Percentiles rank a stretch among this genome's conserved stretches.
These are phyloP conservation scores for Colletotrichum gigasporum DNA, from an alignment of 2,329 filamentous ascomycete genomes.

Conservation along the genomic window DNA sequence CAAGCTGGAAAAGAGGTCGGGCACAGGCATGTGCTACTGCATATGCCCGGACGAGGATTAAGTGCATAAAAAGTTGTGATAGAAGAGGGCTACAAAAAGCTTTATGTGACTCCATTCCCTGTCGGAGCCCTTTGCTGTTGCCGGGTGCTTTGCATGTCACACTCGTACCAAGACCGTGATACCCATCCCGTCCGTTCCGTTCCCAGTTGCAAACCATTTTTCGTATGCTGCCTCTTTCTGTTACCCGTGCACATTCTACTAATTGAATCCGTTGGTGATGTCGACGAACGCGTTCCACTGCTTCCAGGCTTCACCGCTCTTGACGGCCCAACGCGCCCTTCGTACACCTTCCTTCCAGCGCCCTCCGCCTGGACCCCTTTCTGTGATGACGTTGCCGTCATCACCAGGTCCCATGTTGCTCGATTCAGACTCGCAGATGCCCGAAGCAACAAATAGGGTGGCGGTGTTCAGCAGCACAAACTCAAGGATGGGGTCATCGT, in stretches of 20 bases:
- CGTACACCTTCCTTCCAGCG: constrained; percentile 96
- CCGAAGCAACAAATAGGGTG: constrained; percentile 84
- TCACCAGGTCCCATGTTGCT: constrained; percentile 84
- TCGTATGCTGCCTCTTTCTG: background rate
- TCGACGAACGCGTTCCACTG: constrained; percentile 88
- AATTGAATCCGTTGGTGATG: constrained; percentile 70
- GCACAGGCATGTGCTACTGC: background rate
- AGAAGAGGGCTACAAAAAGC: constrained; percentile 28
- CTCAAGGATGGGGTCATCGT: constrained; percentile 85
- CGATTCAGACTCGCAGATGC: constrained; percentile 84
- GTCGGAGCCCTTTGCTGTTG: background rate
- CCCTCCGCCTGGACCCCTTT: constrained; percentile 84
- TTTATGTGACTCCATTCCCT: constrained; percentile 23
- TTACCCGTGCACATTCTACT: background rate
- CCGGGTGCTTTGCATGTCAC: background rate
- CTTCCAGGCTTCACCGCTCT: constrained; percentile 85
- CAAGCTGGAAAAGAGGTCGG: constrained; percentile 6
- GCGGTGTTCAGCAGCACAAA: constrained; percentile 97
- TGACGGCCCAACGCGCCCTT: constrained; percentile 86
- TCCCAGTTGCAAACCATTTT: background rate
- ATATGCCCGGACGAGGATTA: constrained; percentile 8
- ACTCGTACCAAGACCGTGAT: constrained; percentile 6
- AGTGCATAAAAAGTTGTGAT: constrained; percentile 30
- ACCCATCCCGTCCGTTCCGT: background rate
- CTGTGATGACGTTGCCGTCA: constrained; percentile 81